These are phyloP conservation scores for Entonaema liquescens DNA, from an alignment of 495 filamentous ascomycete genomes.

Conservation along the genomic window DNA sequence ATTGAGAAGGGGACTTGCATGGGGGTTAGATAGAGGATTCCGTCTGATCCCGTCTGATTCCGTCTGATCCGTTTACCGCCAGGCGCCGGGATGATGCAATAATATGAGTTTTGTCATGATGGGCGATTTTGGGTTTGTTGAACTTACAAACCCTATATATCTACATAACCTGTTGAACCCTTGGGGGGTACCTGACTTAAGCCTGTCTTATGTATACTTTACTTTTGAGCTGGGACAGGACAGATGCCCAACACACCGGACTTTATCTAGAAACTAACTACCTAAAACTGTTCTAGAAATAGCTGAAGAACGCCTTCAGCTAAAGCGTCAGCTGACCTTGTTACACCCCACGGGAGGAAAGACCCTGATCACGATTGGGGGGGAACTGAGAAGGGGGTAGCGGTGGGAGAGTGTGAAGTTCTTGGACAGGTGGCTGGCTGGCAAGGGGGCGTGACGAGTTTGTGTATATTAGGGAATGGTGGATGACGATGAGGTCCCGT, in stretches of 20 bases:
- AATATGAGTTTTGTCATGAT: conserved; percentile 17
- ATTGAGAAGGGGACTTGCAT: too few relatives aligned
- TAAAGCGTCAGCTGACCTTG: conserved; percentile 31
- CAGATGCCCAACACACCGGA: conserved; percentile 4
- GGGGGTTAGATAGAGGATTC: too few relatives aligned
- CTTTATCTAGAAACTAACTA: conserved; percentile 6
- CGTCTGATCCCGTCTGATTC: too few relatives aligned
- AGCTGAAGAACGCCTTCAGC: conserved; percentile 6
- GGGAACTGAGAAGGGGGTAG: conserved; percentile 1
- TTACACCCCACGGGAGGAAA: conserved; percentile 13
- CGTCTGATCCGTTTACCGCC: not conserved
- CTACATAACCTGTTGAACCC: not conserved
- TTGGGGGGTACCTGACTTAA: not conserved
- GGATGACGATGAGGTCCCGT: conserved; percentile 32
- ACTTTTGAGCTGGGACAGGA: not conserved
- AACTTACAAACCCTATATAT: not conserved
- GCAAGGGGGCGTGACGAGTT: conserved; percentile 19
- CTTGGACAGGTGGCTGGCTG: conserved; percentile 24
- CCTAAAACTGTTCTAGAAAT: conserved; percentile 10
- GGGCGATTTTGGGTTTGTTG: conserved; percentile 8
- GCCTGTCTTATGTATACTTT: not conserved
- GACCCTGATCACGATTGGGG: conserved; percentile 21
- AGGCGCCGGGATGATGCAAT: conserved; percentile 24
- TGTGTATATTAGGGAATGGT: conserved; percentile 25
- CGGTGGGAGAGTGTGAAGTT: conserved; percentile 12